Base-by-base conservation (phyloP, 2,329 filamentous ascomycete species). In the Chaetothyriales sp. region DNA sequence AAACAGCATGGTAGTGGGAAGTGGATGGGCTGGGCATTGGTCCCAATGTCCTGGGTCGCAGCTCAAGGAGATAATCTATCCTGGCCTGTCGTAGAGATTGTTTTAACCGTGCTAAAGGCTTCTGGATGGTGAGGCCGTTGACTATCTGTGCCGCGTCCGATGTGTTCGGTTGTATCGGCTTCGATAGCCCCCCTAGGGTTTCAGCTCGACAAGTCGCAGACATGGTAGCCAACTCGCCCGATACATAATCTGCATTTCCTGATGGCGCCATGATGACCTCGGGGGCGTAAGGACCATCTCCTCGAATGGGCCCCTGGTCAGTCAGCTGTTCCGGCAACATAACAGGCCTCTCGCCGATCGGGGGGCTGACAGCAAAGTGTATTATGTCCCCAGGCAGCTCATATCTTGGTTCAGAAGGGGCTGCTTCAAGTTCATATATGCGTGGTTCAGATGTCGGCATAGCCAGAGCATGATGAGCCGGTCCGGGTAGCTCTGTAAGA, bases 391-490 rank as follows among this genome's bases (percentile, higher is more conserved):
- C 65, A 20, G 63, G 56, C n/a, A 69, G 58, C 50, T 70, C 68
- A 32, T 57, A 63, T 18, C 60, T 53, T n/a, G 64, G 64, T 32
- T 50, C 49, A 18, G 57, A 53, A 8, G 68, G 65, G 36, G 66
- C 66, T 28, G 62, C 61, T 47, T 61, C 53, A 15, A 72, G 61
- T 54, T 73, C 70, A 54, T 64, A 68, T 5, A 68, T 56, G 18
- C 63, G 54, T 10, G 55, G 52, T 15, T 55, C 53, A 2, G 60
- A 58, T 10, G 57, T 59, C 1, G 66, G 62, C 22, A 70, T 48
- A 51, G 71, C 69, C 46, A 66, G 48, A 1, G 59, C 53, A 26
- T 60, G 53, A 46, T 49, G 49, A 18, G 52, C 50, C 12, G 56
- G 48, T 26, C 51, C 57, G 32, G 55, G 51, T 10, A 54, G 53